These are phyloP conservation scores for Epichloe glyceriae DNA, from an alignment of 2,329 filamentous ascomycete genomes.

Conservation along the genomic window DNA sequence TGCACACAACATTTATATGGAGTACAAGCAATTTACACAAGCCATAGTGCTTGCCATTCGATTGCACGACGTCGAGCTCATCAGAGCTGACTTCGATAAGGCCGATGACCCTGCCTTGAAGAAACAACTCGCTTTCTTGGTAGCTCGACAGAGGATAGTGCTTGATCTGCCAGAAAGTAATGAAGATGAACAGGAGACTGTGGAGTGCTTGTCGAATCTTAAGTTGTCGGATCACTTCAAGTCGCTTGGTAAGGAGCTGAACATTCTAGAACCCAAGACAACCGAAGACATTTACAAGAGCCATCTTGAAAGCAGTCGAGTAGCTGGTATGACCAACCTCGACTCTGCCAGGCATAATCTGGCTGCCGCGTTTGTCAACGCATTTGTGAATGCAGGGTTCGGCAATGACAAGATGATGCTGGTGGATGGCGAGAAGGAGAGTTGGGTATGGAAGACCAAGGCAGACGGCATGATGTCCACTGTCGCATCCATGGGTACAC, in stretches of 20 bases:
- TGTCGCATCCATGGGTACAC: conserved; percentile 80
- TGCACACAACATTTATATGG: conserved; percentile 84
- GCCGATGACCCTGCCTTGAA: conserved; percentile 71
- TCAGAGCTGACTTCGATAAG: conserved; percentile 67
- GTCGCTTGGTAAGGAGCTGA: conserved; percentile 83
- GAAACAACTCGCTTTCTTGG: conserved; percentile 88
- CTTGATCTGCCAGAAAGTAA: conserved; percentile 54
- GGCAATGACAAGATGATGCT: conserved; percentile 98
- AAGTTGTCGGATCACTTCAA: conserved; percentile 89
- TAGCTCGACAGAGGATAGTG: conserved; percentile 82
- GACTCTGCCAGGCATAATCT: conserved; percentile 95
- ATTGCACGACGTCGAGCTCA: conserved; percentile 74
- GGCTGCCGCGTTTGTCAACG: conserved; percentile 91
- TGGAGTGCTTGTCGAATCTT: conserved; percentile 76
- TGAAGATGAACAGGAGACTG: conserved; percentile 60
- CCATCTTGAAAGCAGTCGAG: conserved; percentile 88
- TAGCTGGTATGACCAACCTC: conserved; percentile 83
- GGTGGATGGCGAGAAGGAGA: conserved; percentile 72
- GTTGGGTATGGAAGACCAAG: conserved; percentile 99
- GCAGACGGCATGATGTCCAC: conserved; percentile 96
- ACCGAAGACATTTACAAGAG: conserved; percentile 99
- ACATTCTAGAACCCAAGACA: conserved; percentile 90
- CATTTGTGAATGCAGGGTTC: conserved; percentile 91
- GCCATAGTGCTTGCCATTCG: conserved; percentile 91
- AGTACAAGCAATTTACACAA: conserved; percentile 85